phyloP scores from a whole-genome alignment of 306 rosid species.

The Quercus alba region DNA sequence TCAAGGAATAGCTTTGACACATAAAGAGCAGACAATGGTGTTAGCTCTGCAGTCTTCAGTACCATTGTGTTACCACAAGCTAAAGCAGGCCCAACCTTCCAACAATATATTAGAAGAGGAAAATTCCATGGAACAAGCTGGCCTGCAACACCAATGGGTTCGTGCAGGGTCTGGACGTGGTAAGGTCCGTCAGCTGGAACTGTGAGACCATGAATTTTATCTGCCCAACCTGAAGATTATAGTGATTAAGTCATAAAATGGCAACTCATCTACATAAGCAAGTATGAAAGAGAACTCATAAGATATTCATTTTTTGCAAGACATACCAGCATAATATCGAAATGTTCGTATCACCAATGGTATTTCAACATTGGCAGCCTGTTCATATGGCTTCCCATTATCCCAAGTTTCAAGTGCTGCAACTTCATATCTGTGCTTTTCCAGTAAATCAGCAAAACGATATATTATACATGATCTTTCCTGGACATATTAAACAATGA shows the following conservation, averaged over 20 bases:
- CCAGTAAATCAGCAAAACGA: slow-evolving; percentile 76
- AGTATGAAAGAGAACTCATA: not conserved
- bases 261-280: not conserved
- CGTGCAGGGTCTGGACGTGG: slow-evolving; percentile 77
- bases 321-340: slow-evolving; percentile 70
- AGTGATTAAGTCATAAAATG: not conserved
- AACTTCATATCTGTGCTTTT: slow-evolving; percentile 53
- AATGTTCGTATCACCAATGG: slow-evolving; percentile 62
- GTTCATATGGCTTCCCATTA: slow-evolving; percentile 71
- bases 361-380: slow-evolving; percentile 56
- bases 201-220: slow-evolving; percentile 78
- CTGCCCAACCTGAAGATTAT: slow-evolving; percentile 67
- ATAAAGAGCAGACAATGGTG: slow-evolving; percentile 71
- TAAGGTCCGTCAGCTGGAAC: slow-evolving; percentile 68
- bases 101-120: slow-evolving; percentile 67
- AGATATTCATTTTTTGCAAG: not conserved
- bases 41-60: slow-evolving; percentile 73
- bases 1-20: slow-evolving; percentile 59
- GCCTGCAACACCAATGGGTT: slow-evolving; percentile 81
- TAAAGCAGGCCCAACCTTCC: slow-evolving; percentile 86
- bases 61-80: slow-evolving; percentile 78
- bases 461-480: slow-evolving; percentile 56
- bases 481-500: slow-evolving; percentile 29
- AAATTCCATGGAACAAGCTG: slow-evolving; percentile 90
- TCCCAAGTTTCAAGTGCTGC: slow-evolving; percentile 85